Evolutionary conservation across 1,284 basidiomycete species (phyloP), one percentile per base, ranked within the genome.

Genomic region (Rhodotorula sp.): DNA sequence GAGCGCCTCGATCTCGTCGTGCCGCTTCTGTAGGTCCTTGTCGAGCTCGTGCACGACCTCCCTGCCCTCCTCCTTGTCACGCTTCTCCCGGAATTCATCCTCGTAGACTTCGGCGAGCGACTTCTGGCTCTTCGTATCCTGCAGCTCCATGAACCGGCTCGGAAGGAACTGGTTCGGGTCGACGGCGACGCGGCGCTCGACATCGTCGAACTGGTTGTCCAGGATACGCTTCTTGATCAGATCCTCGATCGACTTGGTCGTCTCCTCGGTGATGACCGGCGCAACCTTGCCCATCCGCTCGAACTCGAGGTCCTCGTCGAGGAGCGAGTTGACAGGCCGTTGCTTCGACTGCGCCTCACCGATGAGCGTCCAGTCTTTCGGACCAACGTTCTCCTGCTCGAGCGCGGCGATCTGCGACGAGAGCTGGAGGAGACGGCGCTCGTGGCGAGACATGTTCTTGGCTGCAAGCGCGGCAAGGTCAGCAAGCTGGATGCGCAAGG

Each of bases 91-190:
- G 81, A 90, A 99, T 74, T 96, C 94, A 73, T 91, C 89, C 80
- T 97, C 96, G 81, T 99, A 99, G 68, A 98, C 91, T 81, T 99
- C 91, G 11, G 94, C 94, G 47, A 99, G 86, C 0, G 91, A 94
- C 80, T 94, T 90, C 22, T 86, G 84, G 10, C 90, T 92, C 79
- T 94, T 91, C 20, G 86, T 88, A 77, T 97, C 94, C 78, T 93
- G 88, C 27, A 99, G 84, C 78, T 98, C 94, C 71, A 97, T 88
- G 73, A 92, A 84, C 30, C 90, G 86, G 0, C 92, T 95, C 0
- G 95, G 92, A 1, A 98, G 83, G 84, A 95, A 98, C 0, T 92
- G 87, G 73, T 89, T 91, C 69, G 91, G 89, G 64, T 92, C 91
- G 64, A 88, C 81, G 0, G 89, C 85, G 13, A 90, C 86, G 66